phyloP scores from a whole-genome alignment of 768 basidiomycete genomes.

The Psilocybe sp. region DNA sequence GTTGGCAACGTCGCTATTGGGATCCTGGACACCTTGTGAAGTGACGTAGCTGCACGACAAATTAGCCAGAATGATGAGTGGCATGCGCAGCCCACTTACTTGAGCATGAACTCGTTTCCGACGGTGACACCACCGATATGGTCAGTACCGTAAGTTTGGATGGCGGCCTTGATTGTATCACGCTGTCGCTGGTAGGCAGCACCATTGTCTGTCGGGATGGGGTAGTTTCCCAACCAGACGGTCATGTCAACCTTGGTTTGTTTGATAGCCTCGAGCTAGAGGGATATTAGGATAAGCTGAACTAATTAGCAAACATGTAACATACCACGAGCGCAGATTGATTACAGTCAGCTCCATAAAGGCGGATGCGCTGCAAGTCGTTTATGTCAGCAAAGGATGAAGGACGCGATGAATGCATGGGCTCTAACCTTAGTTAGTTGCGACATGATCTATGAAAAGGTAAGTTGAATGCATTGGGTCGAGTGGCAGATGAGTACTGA shows the following conservation, averaged over 20 bases:
- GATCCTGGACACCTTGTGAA: conserved; percentile 43
- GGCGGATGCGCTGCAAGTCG: conserved; percentile 55
- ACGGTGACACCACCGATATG: conserved; percentile 83
- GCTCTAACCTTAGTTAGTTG: conserved; percentile 66
- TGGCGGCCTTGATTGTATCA: conserved; percentile 58
- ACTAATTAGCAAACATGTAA: conserved; percentile 4
- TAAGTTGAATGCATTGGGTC: conserved; percentile 5
- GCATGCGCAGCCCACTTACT: conserved; percentile 36
- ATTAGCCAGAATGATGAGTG: neutral
- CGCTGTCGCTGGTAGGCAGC: conserved; percentile 75
- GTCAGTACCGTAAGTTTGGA: conserved; percentile 74
- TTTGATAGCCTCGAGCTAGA: conserved; percentile 77
- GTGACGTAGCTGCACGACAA: conserved; percentile 51
- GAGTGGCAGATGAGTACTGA: conserved; percentile 16
- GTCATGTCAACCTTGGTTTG: conserved; percentile 85
- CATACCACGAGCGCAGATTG: conserved; percentile 71
- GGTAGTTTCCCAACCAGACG: conserved; percentile 77
- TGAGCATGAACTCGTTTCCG: conserved; percentile 88
- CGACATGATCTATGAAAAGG: conserved; percentile 60
- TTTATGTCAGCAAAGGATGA: neutral
- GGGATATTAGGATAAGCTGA: neutral
- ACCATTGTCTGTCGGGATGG: conserved; percentile 55
- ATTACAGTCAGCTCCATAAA: conserved; percentile 89
- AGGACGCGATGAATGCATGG: conserved; percentile 12
- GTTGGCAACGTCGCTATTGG: conserved; percentile 60